Evolutionary conservation across 106 monocot genomes (phyloP).

Genomic region (Allium fistulosum): DNA sequence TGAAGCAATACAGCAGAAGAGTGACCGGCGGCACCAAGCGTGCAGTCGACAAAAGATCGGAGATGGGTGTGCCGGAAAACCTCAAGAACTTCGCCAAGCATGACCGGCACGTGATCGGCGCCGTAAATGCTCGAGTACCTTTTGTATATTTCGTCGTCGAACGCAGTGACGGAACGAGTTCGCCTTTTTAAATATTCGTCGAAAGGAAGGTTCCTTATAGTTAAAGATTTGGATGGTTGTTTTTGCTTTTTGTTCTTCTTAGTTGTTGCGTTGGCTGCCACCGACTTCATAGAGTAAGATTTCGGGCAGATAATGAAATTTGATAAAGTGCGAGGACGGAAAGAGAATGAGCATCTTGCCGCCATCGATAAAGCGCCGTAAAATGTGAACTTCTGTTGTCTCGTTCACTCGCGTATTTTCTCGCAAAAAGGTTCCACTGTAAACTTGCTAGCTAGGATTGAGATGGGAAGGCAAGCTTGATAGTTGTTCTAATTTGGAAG

Average conservation of each 20-base stretch:
- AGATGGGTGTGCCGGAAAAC: slow-evolving; percentile 47
- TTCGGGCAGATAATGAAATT: background rate
- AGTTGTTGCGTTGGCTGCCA: background rate
- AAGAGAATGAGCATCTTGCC: background rate
- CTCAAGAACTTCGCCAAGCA: slow-evolving; percentile 78
- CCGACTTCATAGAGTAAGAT: background rate
- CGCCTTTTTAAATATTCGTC: slow-evolving; percentile 37
- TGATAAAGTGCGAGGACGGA: background rate
- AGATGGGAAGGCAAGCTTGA: no score
- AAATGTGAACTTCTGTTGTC: no score
- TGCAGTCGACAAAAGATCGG: slow-evolving; percentile 95
- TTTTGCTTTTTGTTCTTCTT: background rate
- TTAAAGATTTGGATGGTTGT: background rate
- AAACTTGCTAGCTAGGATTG: no score
- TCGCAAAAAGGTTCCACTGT: no score
- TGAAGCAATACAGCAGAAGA: slow-evolving; percentile 45
- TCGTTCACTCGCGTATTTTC: no score
- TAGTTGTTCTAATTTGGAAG: no score
- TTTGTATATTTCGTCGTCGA: slow-evolving; percentile 45
- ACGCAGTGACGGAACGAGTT: slow-evolving; percentile 61
- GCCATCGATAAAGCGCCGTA: background rate
- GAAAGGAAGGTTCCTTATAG: background rate
- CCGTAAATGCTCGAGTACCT: slow-evolving; percentile 9
- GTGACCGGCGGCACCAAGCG: slow-evolving; percentile 88
- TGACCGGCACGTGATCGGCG: slow-evolving; percentile 60